phyloP scores from a whole-genome alignment of 805 yeast species.

The Peterozyma toletana region DNA sequence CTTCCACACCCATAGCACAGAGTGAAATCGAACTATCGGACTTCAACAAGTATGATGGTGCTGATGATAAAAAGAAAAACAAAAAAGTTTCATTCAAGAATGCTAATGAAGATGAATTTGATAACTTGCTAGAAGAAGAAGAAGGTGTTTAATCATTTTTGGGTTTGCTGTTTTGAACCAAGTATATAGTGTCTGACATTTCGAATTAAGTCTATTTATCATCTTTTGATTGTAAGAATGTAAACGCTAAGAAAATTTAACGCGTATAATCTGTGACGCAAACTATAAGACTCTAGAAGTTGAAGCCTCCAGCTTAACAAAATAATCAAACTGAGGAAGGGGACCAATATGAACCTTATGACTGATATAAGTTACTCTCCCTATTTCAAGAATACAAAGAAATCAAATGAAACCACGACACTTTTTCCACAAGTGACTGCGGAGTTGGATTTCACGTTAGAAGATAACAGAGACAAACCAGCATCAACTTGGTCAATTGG shows the following conservation, averaged over 20 bases:
- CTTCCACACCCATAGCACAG: too few relatives aligned
- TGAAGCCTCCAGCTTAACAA: too few relatives aligned
- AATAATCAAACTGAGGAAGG: not conserved
- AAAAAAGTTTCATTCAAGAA: conserved; percentile 5
- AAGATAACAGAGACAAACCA: conserved; percentile 3
- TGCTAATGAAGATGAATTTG: conserved; percentile 3
- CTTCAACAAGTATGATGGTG: not conserved
- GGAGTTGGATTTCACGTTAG: conserved; percentile 4
- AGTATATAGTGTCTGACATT: too few relatives aligned
- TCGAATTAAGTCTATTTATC: too few relatives aligned
- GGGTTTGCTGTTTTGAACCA: too few relatives aligned
- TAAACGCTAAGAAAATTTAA: too few relatives aligned
- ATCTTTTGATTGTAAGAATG: too few relatives aligned
- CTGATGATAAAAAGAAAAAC: conserved; percentile 3
- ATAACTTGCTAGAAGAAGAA: conserved; percentile 1
- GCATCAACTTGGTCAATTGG: conserved; percentile 4
- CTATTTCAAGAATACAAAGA: not conserved
- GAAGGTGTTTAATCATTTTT: not conserved
- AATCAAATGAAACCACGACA: not conserved
- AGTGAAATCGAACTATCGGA: conserved; percentile 1
- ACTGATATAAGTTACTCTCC: conserved; percentile 4
- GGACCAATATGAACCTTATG: not conserved
- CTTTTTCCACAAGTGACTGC: conserved; percentile 5
- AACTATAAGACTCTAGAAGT: too few relatives aligned
- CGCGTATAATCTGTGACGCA: too few relatives aligned